phyloP scores from a whole-genome alignment of 108 stramenopile species.

The Conticribra weissflogii region DNA sequence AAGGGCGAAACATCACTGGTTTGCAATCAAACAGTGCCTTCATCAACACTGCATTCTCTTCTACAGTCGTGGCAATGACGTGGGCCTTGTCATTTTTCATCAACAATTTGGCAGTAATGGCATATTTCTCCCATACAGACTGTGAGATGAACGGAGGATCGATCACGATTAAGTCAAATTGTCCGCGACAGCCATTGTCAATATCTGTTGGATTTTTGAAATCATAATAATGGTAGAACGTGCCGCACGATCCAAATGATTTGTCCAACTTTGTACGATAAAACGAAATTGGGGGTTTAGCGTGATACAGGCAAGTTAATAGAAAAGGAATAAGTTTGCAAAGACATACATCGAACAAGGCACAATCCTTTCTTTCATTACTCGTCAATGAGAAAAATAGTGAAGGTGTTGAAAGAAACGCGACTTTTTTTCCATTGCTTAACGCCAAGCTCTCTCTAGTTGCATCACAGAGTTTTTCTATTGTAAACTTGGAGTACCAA shows the following conservation, averaged over 20 bases:
- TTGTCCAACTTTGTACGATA: conserved; percentile 42
- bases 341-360: conserved; percentile 68
- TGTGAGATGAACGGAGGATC: conserved; percentile 86
- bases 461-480: conserved; percentile 52
- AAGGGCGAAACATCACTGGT: conserved; percentile 33
- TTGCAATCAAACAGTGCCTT: conserved; percentile 46
- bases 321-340: neutral
- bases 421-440: conserved; percentile 37
- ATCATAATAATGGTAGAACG: conserved; percentile 65
- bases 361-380: conserved; percentile 41
- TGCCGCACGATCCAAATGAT: conserved; percentile 58
- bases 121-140: conserved; percentile 79
- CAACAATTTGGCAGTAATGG: conserved; percentile 46
- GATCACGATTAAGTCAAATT: conserved; percentile 75
- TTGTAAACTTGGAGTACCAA: conserved; percentile 71
- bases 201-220: conserved; percentile 61
- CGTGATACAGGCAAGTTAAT: neutral
- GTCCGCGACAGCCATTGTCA: conserved; percentile 21
- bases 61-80: conserved; percentile 55
- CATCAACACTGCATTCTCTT: conserved; percentile 48
- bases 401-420: conserved; percentile 77
- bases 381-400: conserved; percentile 62
- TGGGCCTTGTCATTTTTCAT: conserved; percentile 22
- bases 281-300: neutral
- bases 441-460: conserved; percentile 25